Base-by-base conservation (phyloP, 441 rosid species). In the Bruguiera hainesii region DNA sequence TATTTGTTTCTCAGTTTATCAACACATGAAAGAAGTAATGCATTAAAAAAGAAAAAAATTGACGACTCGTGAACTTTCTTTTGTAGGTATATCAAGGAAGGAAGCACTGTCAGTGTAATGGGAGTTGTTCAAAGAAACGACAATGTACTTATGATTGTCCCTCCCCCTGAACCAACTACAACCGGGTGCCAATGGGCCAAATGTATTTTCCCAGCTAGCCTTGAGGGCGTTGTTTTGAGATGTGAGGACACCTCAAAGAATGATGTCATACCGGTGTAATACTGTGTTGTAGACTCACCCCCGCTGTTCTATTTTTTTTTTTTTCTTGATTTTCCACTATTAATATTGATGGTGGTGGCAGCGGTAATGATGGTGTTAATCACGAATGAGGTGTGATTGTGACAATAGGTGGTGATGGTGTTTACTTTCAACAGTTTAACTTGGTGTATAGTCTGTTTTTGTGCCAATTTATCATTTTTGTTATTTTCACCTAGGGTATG, bases 51-150 rank as follows among this genome's bases (percentile, higher is more conserved):
- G 5, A 30, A 6, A 31, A 33, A 33, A 33, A 33, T 7, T 35
- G 46, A 58, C 23, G 19, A 30, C 55, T 64, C 23, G 16, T 42
- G 48, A 42, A 13, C 48, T 70, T 1, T 23, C 58, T 55, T 46
- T 23, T 67, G 55, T 66, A 96, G 98, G 84, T 93, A 84, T 70
- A 93, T 93, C 75, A 96, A 96, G 81, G 98, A 96, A 87, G 99
- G 98, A 66, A 93, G 98, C 84, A 91, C 98, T 0, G 99, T 93
- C 61, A 91, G 99, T 72, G 97, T 96, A 73, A 90, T 92, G 84
- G 99, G 99, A 71, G 92, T 96, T 53, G 99, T 96, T 73, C 97
- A 96, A 73, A 87, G 99, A 81, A 96, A 96, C 26, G 99, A 96
- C 11, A 93, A 88, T 10, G 94, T 96, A 81, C 91, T 93, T 29